Percentiles rank a stretch among this genome's conserved stretches.
phyloP scores from a whole-genome alignment of 352 stramenopile genomes.

The Pythium rishiriense region DNA sequence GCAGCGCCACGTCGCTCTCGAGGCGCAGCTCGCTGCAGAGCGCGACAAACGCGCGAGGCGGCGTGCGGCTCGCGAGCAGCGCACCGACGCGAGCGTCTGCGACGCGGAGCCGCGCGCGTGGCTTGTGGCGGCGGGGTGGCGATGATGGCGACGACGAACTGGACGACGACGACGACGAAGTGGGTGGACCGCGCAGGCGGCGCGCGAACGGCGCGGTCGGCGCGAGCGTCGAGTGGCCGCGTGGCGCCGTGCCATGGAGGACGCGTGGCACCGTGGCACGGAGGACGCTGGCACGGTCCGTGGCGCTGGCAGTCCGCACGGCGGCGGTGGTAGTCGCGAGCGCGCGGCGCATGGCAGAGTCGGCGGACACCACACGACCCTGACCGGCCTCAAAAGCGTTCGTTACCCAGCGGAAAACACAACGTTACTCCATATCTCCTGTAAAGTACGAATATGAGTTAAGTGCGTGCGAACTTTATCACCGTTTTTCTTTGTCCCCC shows the following conservation, averaged over 20 bases:
- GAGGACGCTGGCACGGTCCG: background rate
- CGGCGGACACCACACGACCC: background rate
- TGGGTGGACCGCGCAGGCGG: conserved; percentile 2
- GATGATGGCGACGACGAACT: no score
- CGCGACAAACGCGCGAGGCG: conserved; percentile 33
- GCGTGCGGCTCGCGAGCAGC: conserved; percentile 39
- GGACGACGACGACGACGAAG: background rate
- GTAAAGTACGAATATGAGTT: no score
- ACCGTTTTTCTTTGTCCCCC: no score
- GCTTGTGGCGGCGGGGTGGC: background rate
- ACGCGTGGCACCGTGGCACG: background rate
- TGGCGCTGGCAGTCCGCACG: background rate
- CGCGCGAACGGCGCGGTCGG: background rate
- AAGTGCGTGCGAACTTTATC: no score
- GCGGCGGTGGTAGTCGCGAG: conserved; percentile 1
- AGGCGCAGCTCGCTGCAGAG: conserved; percentile 36
- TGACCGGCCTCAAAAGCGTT: no score
- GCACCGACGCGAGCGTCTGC: conserved; percentile 36
- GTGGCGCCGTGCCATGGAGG: background rate
- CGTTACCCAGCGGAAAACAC: no score
- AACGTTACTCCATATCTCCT: no score
- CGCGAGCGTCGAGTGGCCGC: background rate
- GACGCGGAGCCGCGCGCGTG: conserved; percentile 25
- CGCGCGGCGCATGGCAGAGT: conserved; percentile 16
- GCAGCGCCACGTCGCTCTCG: conserved; percentile 44